Evolutionary conservation across 257 asterid genomes (phyloP), one percentile per base, ranked within the genome.

Genomic region (Pogostemon cablin): DNA sequence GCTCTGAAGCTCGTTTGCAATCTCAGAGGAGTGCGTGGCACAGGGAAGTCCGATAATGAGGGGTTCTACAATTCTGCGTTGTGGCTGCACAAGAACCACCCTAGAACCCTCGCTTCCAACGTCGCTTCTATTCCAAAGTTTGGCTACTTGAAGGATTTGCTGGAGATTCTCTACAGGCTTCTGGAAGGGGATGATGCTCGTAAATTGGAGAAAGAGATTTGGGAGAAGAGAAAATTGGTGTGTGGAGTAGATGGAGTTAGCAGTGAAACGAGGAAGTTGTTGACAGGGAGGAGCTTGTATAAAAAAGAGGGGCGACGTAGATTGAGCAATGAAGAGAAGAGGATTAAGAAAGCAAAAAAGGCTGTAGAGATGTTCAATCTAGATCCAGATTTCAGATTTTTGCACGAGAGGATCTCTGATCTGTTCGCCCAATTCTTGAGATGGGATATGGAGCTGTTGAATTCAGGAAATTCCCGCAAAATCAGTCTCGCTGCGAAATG

Each of bases 61-160:
- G 58, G 58, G 4, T 52, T 52, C 34, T 52, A 52, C 58, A 52
- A 32, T 6, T 32, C 85, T 1, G 85, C 85, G 0, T 11, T 81
- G 4, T 83, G 88, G 88, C 77, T 83, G 70, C 83, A 86, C 67
- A 4, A 75, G 2, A 20, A 69, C 17, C 88, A 83, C 63, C 86
- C 86, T 4, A 83, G 75, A 68, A 83, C 91, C 40, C 72, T 83
- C 0, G 78, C 88, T 0, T 42, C 73, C 12, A 86, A 86, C 10
- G 39, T 83, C 0, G 76, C 39, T 0, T 25, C 72, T 11, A 2
- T 86, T 0, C 84, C 88, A 2, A 49, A 59, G 3, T 86, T 86
- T 2, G 87, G 87, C 5, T 86, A 81, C 52, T 81, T 72, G 4
- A 86, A 86, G 72, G 90, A 85, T 72, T 75, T 85, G 40, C 83